Percentiles rank a stretch among this genome's conserved stretches.
Conservation (phyloP, 1,284 basidiomycete species). For the Phylloporus gajari region DNA sequence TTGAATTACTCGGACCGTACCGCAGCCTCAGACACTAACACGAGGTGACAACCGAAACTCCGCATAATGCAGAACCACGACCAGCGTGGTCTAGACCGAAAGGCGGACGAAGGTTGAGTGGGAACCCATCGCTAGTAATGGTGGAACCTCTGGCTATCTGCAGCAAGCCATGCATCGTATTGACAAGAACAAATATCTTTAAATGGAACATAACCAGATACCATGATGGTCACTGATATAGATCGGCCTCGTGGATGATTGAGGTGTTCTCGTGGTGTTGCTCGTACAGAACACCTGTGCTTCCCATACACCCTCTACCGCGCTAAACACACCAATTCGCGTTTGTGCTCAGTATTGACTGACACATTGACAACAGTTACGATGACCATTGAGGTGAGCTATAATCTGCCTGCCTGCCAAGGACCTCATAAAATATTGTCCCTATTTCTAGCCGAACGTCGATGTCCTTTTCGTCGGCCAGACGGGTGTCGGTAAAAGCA, state of each 20-base stretch:
- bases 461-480: slow-evolving; percentile 38
- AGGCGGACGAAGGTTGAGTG: neutral
- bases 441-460: slow-evolving; percentile 20
- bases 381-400: slow-evolving; percentile 37
- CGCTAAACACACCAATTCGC: slow-evolving; percentile 10
- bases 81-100: too few species aligned
- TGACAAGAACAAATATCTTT: slow-evolving; percentile 18
- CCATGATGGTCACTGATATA: slow-evolving; percentile 32
- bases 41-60: too few species aligned
- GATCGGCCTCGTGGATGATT: slow-evolving; percentile 38
- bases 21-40: too few species aligned
- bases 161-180: neutral
- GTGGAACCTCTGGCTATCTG: neutral
- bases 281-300: slow-evolving; percentile 4
- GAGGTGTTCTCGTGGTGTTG: slow-evolving; percentile 2
- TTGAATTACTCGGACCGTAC: too few species aligned
- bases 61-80: too few species aligned
- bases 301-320: slow-evolving; percentile 13
- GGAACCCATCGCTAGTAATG: neutral
- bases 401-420: neutral
- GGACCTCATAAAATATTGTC: slow-evolving; percentile 11
- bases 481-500: slow-evolving; percentile 40
- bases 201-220: slow-evolving; percentile 17
- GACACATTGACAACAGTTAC: neutral
- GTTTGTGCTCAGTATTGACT: neutral